A percentile compares a stretch with the other conserved stretches of the same genome.
phyloP scores from a whole-genome alignment of 805 yeast species.

The Saturnispora ahearnii region DNA sequence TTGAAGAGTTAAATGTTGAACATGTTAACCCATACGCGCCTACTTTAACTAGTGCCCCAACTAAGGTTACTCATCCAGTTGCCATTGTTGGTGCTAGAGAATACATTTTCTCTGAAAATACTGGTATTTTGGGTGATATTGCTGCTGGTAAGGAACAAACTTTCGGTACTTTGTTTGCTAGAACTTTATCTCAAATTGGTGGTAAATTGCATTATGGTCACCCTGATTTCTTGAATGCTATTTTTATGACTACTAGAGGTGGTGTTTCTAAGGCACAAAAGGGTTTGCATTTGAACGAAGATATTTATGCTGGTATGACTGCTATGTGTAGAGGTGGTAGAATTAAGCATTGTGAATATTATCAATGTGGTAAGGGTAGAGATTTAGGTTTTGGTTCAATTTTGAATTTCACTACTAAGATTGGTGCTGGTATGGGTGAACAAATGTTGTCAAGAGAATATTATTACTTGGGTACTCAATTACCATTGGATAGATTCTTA shows the following conservation, averaged over 20 bases:
- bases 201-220: constrained; percentile 85
- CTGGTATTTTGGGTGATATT: constrained; percentile 80
- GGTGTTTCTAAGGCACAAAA: constrained; percentile 84
- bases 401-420: constrained; percentile 76
- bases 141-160: constrained; percentile 91
- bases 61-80: constrained; percentile 52
- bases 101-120: constrained; percentile 77
- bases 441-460: constrained; percentile 81
- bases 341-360: constrained; percentile 79
- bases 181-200: constrained; percentile 78
- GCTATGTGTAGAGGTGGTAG: constrained; percentile 79
- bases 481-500: constrained; percentile 72
- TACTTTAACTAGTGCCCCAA: constrained; percentile 45
- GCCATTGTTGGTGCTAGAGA: constrained; percentile 86
- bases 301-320: constrained; percentile 83
- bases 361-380: constrained; percentile 88
- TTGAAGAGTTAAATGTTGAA: constrained; percentile 68
- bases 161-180: constrained; percentile 75
- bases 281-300: constrained; percentile 80
- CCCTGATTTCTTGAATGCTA: constrained; percentile 72
- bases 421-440: constrained; percentile 93
- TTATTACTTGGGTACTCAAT: constrained; percentile 70
- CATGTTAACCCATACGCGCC: constrained; percentile 80
- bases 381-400: constrained; percentile 83
- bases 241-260: constrained; percentile 78